Evolutionary conservation across 2,329 filamentous ascomycete genomes (phyloP).

Genomic region (Paramyrothecium roridum): DNA sequence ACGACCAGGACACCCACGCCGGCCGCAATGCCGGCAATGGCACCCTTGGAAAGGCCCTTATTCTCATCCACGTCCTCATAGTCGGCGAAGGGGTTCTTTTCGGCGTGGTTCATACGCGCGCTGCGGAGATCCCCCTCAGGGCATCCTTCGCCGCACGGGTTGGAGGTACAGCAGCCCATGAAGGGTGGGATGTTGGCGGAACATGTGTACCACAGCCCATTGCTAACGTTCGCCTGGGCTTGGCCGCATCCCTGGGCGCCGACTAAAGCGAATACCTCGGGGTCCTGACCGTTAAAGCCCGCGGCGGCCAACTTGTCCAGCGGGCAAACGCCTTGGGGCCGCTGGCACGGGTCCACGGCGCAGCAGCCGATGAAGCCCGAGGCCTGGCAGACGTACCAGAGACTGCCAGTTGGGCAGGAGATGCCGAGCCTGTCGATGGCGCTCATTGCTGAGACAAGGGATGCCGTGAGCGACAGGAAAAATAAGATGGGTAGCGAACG

Average conservation of each 20-base stretch:
- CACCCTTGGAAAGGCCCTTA: slow-evolving; percentile 25
- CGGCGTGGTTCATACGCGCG: slow-evolving; percentile 11
- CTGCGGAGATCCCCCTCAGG: slow-evolving; percentile 8
- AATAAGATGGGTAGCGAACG: no score
- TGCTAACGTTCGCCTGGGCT: not conserved
- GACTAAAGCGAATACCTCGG: slow-evolving; percentile 20
- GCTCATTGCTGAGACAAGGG: not conserved
- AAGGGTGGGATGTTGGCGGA: slow-evolving; percentile 31
- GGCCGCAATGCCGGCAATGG: slow-evolving; percentile 33
- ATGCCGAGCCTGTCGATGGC: slow-evolving; percentile 18
- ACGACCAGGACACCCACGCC: slow-evolving; percentile 27
- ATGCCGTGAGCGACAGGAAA: no score
- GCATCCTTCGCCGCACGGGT: slow-evolving; percentile 25
- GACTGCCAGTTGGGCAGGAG: slow-evolving; percentile 24
- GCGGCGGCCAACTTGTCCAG: slow-evolving; percentile 12
- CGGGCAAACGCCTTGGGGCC: slow-evolving; percentile 22
- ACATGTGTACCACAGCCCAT: slow-evolving; percentile 28
- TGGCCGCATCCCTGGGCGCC: slow-evolving; percentile 1
- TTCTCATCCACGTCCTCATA: slow-evolving; percentile 7
- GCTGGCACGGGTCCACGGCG: slow-evolving; percentile 22
- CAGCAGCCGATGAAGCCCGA: slow-evolving; percentile 39
- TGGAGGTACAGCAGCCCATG: slow-evolving; percentile 34
- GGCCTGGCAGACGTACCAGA: slow-evolving; percentile 33
- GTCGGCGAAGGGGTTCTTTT: not conserved
- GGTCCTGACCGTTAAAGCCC: slow-evolving; percentile 21